Conservation (phyloP, 768 basidiomycete genomes). For the Phylloporus arenicola region DNA sequence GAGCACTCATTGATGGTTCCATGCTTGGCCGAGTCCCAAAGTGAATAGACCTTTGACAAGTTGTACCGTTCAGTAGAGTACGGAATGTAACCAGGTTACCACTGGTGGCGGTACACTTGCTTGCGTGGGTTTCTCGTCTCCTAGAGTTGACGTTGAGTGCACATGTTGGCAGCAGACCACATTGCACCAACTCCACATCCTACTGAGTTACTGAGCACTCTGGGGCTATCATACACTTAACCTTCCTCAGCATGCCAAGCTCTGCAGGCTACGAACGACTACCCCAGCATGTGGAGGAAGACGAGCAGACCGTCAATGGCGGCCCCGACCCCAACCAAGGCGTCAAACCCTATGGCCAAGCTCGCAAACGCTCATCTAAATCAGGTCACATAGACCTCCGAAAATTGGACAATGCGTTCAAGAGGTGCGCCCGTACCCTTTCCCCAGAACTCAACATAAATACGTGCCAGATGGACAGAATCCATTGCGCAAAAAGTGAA, state of each 20-base stretch:
- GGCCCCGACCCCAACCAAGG: constrained; percentile 22
- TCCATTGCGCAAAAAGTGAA: constrained; percentile 83
- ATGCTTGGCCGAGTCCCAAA: background rate
- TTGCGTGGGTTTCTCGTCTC: constrained; percentile 2
- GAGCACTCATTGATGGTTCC: constrained; percentile 40
- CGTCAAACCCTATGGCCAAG: constrained; percentile 23
- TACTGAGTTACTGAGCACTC: constrained; percentile 1
- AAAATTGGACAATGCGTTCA: constrained; percentile 79
- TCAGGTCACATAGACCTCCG: constrained; percentile 73
- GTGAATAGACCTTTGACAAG: too few species aligned
- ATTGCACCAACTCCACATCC: constrained; percentile 8
- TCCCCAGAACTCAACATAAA: background rate
- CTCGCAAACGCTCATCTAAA: constrained; percentile 32
- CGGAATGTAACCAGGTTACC: background rate
- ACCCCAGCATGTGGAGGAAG: constrained; percentile 38
- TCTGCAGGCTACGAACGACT: constrained; percentile 44
- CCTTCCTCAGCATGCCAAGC: constrained; percentile 34
- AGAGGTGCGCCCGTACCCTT: constrained; percentile 43
- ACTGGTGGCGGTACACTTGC: constrained; percentile 19
- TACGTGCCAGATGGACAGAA: constrained; percentile 64
- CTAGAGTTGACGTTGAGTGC: constrained; percentile 2
- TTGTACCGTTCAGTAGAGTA: too few species aligned
- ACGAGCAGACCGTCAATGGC: constrained; percentile 35
- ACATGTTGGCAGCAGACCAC: constrained; percentile 16
- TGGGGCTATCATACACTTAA: background rate